Evolutionary conservation across 768 basidiomycete species (phyloP).

Genomic region (Imleria badia): DNA sequence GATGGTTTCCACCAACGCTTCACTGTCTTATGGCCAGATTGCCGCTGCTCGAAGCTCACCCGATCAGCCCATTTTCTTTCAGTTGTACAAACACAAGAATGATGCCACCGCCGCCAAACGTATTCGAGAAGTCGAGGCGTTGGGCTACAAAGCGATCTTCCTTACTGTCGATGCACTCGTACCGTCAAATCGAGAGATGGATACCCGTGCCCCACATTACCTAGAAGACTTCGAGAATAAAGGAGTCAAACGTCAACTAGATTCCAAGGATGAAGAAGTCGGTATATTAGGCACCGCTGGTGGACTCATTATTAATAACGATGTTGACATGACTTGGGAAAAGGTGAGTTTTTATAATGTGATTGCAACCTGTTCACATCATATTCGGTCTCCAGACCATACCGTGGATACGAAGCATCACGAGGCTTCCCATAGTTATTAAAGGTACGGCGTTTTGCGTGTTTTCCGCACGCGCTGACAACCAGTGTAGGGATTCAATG

Average conservation of each 20-base stretch:
- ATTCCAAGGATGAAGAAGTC: conserved; percentile 34
- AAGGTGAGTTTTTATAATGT: conserved; percentile 38
- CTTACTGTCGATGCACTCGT: conserved; percentile 91
- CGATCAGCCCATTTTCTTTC: conserved; percentile 72
- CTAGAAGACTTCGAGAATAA: conserved; percentile 53
- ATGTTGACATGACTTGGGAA: conserved; percentile 77
- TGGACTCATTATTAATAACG: conserved; percentile 62
- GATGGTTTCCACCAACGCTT: conserved; percentile 81
- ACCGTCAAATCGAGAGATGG: conserved; percentile 76
- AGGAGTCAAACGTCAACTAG: conserved; percentile 26
- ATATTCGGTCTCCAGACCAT: conserved; percentile 50
- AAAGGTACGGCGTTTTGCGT: conserved; percentile 49
- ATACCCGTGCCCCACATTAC: conserved; percentile 60
- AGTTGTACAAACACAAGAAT: conserved; percentile 81
- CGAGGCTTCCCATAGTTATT: conserved; percentile 68
- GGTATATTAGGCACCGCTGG: conserved; percentile 65
- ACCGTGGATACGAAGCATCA: conserved; percentile 71
- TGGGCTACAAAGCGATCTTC: conserved; percentile 87
- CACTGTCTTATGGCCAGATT: conserved; percentile 63
- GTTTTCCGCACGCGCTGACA: conserved; percentile 6
- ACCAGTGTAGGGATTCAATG: conserved; percentile 61
- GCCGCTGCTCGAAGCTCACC: conserved; percentile 52
- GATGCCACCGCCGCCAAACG: conserved; percentile 65
- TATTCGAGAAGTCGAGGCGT: conserved; percentile 63
- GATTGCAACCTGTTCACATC: neutral